These are phyloP conservation scores for Trichoderma sp. DNA, from an alignment of 2,329 filamentous ascomycete genomes.

Conservation along the genomic window DNA sequence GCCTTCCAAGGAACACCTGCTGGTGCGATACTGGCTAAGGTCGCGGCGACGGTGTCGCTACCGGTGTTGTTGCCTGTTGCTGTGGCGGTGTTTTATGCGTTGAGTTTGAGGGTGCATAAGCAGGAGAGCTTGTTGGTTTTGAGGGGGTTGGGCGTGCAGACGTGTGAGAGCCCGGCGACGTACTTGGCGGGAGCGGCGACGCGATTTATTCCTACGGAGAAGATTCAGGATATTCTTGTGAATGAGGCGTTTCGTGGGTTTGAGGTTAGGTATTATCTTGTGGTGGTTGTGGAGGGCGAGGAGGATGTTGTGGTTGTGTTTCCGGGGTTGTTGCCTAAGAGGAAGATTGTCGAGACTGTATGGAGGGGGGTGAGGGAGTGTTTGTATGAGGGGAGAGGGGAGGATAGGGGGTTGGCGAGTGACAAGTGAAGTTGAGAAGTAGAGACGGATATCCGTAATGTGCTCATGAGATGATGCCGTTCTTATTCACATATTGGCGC, in stretches of 20 bases:
- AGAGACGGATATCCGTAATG: background rate
- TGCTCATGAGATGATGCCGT: background rate
- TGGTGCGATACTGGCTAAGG: slow-evolving; percentile 32
- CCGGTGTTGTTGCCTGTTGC: slow-evolving; percentile 41
- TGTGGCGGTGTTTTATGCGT: slow-evolving; percentile 40
- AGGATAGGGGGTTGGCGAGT: slow-evolving; percentile 30
- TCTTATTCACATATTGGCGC: background rate
- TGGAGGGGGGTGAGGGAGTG: slow-evolving; percentile 85
- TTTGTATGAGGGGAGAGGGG: slow-evolving; percentile 58
- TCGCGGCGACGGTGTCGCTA: slow-evolving; percentile 38
- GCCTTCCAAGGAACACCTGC: slow-evolving; percentile 31
- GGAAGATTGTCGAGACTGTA: slow-evolving; percentile 76
- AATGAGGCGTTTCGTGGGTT: slow-evolving; percentile 94
- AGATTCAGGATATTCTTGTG: slow-evolving; percentile 89
- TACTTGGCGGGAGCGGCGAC: slow-evolving; percentile 55
- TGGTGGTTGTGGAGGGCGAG: slow-evolving; percentile 87
- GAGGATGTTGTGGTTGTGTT: slow-evolving; percentile 93
- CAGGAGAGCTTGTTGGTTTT: slow-evolving; percentile 87
- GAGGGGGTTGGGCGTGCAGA: slow-evolving; percentile 87
- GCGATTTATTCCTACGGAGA: slow-evolving; percentile 78
- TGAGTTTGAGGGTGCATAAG: slow-evolving; percentile 48
- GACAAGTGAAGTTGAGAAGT: background rate
- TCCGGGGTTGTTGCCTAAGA: slow-evolving; percentile 70
- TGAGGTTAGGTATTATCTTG: slow-evolving; percentile 83
- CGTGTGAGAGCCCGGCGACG: slow-evolving; percentile 59